A percentile compares a stretch with the other conserved stretches of the same genome.
These are phyloP conservation scores for Alnus glutinosa DNA, from an alignment of 306 rosid genomes.

Conservation along the genomic window DNA sequence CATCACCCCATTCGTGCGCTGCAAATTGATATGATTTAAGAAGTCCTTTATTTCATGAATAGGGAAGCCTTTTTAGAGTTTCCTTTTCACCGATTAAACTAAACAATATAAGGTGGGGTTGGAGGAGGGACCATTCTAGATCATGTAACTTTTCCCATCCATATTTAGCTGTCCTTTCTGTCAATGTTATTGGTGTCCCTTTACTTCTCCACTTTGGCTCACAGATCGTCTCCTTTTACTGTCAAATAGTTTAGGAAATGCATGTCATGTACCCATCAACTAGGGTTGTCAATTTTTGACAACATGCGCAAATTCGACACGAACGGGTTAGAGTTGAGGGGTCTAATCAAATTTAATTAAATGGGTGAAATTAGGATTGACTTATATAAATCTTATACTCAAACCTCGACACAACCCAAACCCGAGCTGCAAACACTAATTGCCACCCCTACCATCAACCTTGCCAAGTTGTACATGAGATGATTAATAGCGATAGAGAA, in stretches of 20 bases:
- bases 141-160: slow-evolving; percentile 18
- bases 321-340: no score
- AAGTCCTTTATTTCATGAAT: slow-evolving; percentile 23
- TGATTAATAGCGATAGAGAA: slow-evolving; percentile 10
- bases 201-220: slow-evolving; percentile 26
- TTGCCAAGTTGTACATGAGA: slow-evolving; percentile 6
- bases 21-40: slow-evolving; percentile 25
- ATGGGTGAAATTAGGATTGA: no score
- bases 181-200: slow-evolving; percentile 35
- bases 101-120: slow-evolving; percentile 32
- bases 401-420: no score
- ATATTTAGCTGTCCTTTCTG: slow-evolving; percentile 39
- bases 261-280: slow-evolving; percentile 19
- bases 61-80: slow-evolving; percentile 25
- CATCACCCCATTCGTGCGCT: slow-evolving; percentile 57
- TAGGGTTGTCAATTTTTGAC: no score
- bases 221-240: slow-evolving; percentile 29
- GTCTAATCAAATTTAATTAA: no score
- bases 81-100: slow-evolving; percentile 21
- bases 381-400: no score
- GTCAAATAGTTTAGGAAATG: slow-evolving; percentile 3
- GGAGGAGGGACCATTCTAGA: slow-evolving; percentile 27
- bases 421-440: no score
- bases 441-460: no score
- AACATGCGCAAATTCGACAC: no score